Percentiles rank a stretch among this genome's conserved stretches.
phyloP scores from a whole-genome alignment of 768 basidiomycete species.

The Artomyces pyxidatus region DNA sequence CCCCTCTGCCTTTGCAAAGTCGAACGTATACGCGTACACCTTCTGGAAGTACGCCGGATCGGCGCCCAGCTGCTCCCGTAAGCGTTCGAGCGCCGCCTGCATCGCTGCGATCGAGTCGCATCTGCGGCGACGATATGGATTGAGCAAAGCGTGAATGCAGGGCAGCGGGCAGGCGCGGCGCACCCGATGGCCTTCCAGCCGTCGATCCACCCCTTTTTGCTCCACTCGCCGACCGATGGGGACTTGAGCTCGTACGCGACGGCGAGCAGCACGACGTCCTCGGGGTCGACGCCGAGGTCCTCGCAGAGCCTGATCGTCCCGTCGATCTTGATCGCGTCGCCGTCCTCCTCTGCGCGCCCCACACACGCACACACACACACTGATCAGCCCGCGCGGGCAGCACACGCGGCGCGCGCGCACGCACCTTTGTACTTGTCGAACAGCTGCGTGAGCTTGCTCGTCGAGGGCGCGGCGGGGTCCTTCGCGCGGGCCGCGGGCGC shows the following conservation, averaged over 20 bases:
- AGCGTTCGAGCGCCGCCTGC: constrained; percentile 41
- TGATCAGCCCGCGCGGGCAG: neutral
- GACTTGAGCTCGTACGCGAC: constrained; percentile 79
- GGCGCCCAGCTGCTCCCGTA: constrained; percentile 52
- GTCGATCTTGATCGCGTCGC: constrained; percentile 61
- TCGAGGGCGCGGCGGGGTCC: constrained; percentile 14
- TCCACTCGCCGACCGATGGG: constrained; percentile 66
- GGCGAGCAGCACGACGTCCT: constrained; percentile 76
- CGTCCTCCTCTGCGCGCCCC: constrained; percentile 38
- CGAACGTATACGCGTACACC: constrained; percentile 77
- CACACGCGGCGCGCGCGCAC: constrained; percentile 3
- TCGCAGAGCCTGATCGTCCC: constrained; percentile 75
- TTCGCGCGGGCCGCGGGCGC: constrained; percentile 21
- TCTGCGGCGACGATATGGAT: constrained; percentile 25
- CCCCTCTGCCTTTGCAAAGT: constrained; percentile 66
- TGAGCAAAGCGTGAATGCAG: neutral
- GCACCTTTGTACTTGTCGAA: constrained; percentile 39
- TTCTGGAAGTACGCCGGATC: constrained; percentile 65
- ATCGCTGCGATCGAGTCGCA: constrained; percentile 60
- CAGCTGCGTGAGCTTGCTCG: constrained; percentile 29
- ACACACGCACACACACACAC: neutral
- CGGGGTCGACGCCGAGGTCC: constrained; percentile 62
- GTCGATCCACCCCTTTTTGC: constrained; percentile 61
- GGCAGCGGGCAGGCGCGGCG: constrained; percentile 18
- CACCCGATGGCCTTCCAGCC: constrained; percentile 75